Evolutionary conservation across 225 moss, liverwort and hornwort genomes (phyloP), one percentile per base, ranked within the genome.

Genomic region (Neckera pumila): DNA sequence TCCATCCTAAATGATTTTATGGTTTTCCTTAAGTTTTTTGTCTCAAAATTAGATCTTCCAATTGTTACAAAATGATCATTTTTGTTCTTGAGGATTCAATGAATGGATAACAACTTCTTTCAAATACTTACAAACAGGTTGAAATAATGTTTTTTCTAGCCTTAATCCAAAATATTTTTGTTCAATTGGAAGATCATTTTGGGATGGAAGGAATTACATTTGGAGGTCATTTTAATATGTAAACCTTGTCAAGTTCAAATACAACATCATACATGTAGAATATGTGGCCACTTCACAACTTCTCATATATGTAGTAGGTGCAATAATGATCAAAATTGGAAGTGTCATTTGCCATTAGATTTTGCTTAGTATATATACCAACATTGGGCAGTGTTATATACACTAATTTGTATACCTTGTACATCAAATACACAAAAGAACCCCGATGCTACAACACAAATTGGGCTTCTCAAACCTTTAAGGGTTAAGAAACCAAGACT

Each of bases 311-410:
- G 1, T 12, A 49, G 7, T 17, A 74, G 12, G 12, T 49, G 20
- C 20, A 33, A 33, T 12, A 49, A 33, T 49, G 1, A 49, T 49
- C 6, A 20, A 33, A 49, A 49, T 31, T 74, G 4, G 28, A 31
- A 49, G 7, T 31, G 2, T 31, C 4, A 27, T 43, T n/a, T 72
- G 10, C 17, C 43, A 43, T 72, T 43, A 31, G 31, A 31, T 49
- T 1, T 0, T 0, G 0, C 31, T 74, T 3, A 74, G 0, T 1
- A 47, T 47, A 47, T 28, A 47, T 11, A 19, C 4, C 1, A 47
- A 2, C 3, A 11, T 12, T 31, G 31, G 7, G 19, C 11, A 74
- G 0, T 31, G 7, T 31, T 74, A 12, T 31, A 19, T 74, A 7
- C 0, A 0, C 31, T 12, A 47, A 47, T 31, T 12, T 2, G 11